A percentile compares a stretch with the other conserved stretches of the same genome.
Evolutionary conservation across 148 eudicot species (phyloP).

Genomic region (Chenopodium suecicum): DNA sequence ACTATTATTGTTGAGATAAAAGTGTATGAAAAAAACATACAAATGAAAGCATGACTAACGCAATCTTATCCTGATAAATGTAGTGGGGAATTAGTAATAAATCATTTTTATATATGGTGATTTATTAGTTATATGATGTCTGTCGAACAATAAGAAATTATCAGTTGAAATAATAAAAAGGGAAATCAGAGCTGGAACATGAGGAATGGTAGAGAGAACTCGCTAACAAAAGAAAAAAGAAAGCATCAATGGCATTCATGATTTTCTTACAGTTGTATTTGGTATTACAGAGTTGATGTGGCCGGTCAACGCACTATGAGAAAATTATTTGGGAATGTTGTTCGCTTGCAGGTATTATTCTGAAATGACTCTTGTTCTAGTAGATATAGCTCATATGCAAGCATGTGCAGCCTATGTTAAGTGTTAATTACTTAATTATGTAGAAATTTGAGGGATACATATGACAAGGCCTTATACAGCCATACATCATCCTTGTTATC

Average conservation of each 20-base stretch:
- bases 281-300: conserved; percentile 64
- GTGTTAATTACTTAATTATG: neutral
- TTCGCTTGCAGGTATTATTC: conserved; percentile 58
- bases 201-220: neutral
- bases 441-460: neutral
- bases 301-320: conserved; percentile 72
- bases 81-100: too few species aligned
- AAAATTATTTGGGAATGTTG: conserved; percentile 53
- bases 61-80: neutral
- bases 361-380: neutral
- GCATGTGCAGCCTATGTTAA: neutral
- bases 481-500: neutral
- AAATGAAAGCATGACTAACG: neutral
- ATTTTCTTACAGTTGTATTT: neutral
- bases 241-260: neutral
- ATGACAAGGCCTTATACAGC: neutral
- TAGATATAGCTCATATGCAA: neutral
- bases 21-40: neutral
- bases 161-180: neutral
- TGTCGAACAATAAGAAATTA: neutral
- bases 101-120: too few species aligned
- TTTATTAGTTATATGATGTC: neutral
- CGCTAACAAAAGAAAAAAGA: neutral
- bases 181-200: neutral
- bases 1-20: neutral